Evolutionary conservation across 2,329 filamentous ascomycete species (phyloP), one percentile per base, ranked within the genome.

Genomic region (Pseudohalonectria lignicola): DNA sequence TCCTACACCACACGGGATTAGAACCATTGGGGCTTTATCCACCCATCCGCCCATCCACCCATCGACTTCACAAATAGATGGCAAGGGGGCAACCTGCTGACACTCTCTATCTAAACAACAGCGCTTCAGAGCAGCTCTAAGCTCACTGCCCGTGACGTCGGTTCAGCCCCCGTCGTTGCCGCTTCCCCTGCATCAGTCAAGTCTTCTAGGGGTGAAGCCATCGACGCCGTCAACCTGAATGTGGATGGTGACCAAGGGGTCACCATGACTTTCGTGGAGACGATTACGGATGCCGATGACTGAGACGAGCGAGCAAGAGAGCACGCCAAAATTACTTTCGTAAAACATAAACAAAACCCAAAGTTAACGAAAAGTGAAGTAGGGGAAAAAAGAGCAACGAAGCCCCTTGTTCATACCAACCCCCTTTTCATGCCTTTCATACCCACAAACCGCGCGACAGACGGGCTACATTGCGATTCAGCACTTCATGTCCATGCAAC

Each of bases 241-340:
- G 62, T 66, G 13, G 57, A 62, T 37, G 61, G 57, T 28, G 51
- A 55, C 31, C 60, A 63, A 48, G 62, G 62, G n/a, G 50, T 66
- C 35, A 65, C 62, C 31, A 63, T 67, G 62, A 66, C 63, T 2
- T 65, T 66, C 48, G 59, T 66, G 21, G 63, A 66, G 54, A 57
- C 55, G 16, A 47, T 58, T n/a, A 49, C 53, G 12, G 54, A 55
- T 41, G 51, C 53, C 30, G 45, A 42, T 23, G 39, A 17, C 18
- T 39, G 41, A 4, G 39, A 44, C 16, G 37, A 40, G 13, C 34
- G 21, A 15, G 4, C 34, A 19, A 30, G 21, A 6, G 15, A 9
- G 25, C 9, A n/a, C n/a, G n/a, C n/a, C n/a, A n/a, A n/a, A n/a
- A n/a, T n/a, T n/a, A n/a, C n/a, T n/a, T n/a, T n/a, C n/a, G n/a